These are phyloP conservation scores for Eimeria praecox DNA, from an alignment of 169 alveolate species.

Conservation along the genomic window DNA sequence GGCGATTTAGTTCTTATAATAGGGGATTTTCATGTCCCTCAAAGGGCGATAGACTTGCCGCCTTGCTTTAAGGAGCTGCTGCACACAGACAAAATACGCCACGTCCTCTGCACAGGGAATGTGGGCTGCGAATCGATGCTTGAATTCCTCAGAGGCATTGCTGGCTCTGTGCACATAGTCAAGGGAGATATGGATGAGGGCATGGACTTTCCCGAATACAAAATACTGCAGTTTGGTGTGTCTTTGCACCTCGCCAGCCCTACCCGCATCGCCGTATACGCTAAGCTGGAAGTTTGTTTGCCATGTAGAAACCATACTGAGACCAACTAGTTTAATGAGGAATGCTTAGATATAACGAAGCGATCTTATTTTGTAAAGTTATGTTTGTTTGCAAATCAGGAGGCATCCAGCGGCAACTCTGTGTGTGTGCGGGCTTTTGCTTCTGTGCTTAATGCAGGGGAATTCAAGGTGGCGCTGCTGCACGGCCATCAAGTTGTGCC, in stretches of 20 bases:
- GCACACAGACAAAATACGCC: conserved; percentile 90
- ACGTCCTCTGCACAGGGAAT: conserved; percentile 93
- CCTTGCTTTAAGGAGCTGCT: conserved; percentile 94
- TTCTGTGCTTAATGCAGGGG: conserved; percentile 86
- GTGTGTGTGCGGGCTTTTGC: not conserved
- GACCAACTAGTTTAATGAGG: not conserved
- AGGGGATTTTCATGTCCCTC: conserved; percentile 96
- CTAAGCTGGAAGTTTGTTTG: not conserved
- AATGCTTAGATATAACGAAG: too few species aligned
- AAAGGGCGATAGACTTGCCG: conserved; percentile 94
- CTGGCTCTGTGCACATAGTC: conserved; percentile 93
- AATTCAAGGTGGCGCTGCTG: conserved; percentile 94
- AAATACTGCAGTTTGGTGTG: conserved; percentile 90
- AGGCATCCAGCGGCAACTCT: not conserved
- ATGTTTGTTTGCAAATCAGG: too few species aligned
- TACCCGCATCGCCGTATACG: not conserved
- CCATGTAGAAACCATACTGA: not conserved
- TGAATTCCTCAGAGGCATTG: conserved; percentile 93
- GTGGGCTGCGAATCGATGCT: conserved; percentile 91
- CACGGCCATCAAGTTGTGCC: conserved; percentile 98
- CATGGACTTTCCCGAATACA: conserved; percentile 91
- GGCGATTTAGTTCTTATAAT: conserved; percentile 92
- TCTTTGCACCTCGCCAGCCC: too few species aligned
- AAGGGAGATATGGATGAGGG: conserved; percentile 95
- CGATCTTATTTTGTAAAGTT: too few species aligned